Percentiles rank a stretch among this genome's conserved stretches.
phyloP scores from a whole-genome alignment of 2,329 filamentous ascomycete genomes.

The Colletotrichum simmondsii region DNA sequence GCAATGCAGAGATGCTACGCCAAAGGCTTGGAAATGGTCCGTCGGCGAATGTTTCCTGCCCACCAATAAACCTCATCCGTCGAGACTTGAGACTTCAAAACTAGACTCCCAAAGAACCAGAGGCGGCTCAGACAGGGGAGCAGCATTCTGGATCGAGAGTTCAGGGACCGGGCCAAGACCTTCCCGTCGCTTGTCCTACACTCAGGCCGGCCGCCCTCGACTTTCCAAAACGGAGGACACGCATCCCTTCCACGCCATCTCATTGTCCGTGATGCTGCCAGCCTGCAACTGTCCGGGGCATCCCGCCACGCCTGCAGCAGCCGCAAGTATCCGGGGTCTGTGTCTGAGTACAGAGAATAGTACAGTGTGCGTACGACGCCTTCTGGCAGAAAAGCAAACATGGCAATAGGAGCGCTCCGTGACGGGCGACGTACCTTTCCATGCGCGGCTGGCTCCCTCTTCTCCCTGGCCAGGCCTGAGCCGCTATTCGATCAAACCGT shows the following conservation, averaged over 20 bases:
- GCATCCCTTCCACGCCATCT: slow-evolving; percentile 22
- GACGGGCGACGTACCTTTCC: background rate
- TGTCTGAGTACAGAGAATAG: background rate
- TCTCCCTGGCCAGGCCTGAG: too few relatives aligned
- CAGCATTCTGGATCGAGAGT: background rate
- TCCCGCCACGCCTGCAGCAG: background rate
- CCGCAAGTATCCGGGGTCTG: too few relatives aligned
- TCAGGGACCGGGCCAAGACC: slow-evolving; percentile 23
- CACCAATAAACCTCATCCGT: background rate
- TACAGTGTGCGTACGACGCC: background rate
- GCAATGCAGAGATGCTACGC: too few relatives aligned
- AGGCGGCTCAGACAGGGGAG: too few relatives aligned
- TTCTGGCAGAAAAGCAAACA: background rate
- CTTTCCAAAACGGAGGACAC: slow-evolving; percentile 27
- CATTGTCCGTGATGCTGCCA: slow-evolving; percentile 7
- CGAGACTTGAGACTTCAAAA: background rate
- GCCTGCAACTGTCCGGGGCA: slow-evolving; percentile 18
- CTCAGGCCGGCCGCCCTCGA: slow-evolving; percentile 2
- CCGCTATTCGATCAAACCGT: background rate
- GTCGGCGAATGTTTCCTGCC: background rate
- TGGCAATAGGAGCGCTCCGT: background rate
- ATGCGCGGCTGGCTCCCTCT: background rate
- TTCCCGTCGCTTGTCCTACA: slow-evolving; percentile 19
- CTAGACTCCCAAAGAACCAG: background rate
- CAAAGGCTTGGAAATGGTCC: background rate